phyloP scores from a whole-genome alignment of 305 asterid genomes.

The Fraxinus nigra region DNA sequence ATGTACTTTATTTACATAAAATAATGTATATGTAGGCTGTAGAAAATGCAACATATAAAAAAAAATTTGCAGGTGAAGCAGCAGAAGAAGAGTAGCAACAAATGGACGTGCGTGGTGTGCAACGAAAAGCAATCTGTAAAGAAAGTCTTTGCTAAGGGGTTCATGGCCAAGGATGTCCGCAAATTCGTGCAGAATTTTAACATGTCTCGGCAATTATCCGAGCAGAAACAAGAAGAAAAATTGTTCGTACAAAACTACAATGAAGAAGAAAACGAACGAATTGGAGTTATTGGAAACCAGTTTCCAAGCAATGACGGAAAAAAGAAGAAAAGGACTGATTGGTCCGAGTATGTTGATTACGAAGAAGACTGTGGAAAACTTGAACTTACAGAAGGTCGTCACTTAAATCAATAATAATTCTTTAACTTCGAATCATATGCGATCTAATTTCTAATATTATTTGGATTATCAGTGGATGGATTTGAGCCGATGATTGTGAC shows the following conservation, averaged over 20 bases:
- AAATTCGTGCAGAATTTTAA: slow-evolving; percentile 78
- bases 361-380: slow-evolving; percentile 27
- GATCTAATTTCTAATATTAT: not conserved
- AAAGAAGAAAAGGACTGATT: slow-evolving; percentile 54
- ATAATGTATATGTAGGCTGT: not conserved
- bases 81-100: slow-evolving; percentile 86
- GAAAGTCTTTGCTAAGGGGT: slow-evolving; percentile 56
- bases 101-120: slow-evolving; percentile 89
- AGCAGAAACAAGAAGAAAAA: slow-evolving; percentile 29
- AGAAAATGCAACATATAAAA: not conserved
- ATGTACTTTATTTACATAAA: not conserved
- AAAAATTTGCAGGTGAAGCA: slow-evolving; percentile 73
- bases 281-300: slow-evolving; percentile 17
- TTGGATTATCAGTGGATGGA: slow-evolving; percentile 46
- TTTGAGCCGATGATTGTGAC: slow-evolving; percentile 50
- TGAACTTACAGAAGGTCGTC: slow-evolving; percentile 34
- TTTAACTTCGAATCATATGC: not conserved
- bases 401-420: slow-evolving; percentile 8
- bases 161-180: slow-evolving; percentile 79
- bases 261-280: not conserved
- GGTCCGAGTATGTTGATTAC: slow-evolving; percentile 71
- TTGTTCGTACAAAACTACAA: not conserved
- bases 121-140: slow-evolving; percentile 79
- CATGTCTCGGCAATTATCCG: slow-evolving; percentile 70
- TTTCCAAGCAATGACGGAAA: slow-evolving; percentile 3